Percentiles rank a stretch among this genome's conserved stretches.
These are phyloP conservation scores for Priceomyces melissophilus DNA, from an alignment of 805 yeast genomes.

Conservation along the genomic window DNA sequence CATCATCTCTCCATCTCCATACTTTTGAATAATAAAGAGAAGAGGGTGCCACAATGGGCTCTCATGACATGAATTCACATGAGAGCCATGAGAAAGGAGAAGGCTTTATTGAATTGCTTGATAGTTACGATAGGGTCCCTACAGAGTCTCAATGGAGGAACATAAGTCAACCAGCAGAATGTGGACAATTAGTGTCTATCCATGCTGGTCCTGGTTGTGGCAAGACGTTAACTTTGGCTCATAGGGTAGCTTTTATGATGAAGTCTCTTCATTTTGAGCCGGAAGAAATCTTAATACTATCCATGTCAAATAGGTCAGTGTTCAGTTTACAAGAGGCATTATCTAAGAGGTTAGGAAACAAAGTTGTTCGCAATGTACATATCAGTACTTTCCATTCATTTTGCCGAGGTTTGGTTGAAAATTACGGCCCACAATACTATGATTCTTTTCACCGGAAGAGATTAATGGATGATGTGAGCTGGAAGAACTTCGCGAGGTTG, in stretches of 20 bases:
- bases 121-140: no score
- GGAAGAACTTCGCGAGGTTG: slow-evolving; percentile 36
- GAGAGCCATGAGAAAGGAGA: no score
- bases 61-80: no score
- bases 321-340: slow-evolving; percentile 39
- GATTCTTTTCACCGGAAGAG: slow-evolving; percentile 13
- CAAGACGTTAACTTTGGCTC: slow-evolving; percentile 58
- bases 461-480: slow-evolving; percentile 53
- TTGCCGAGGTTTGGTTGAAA: slow-evolving; percentile 48
- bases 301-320: slow-evolving; percentile 70
- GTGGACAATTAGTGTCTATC: slow-evolving; percentile 44
- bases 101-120: no score
- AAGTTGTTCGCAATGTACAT: slow-evolving; percentile 29
- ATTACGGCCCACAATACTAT: slow-evolving; percentile 21
- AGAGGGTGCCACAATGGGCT: no score
- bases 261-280: slow-evolving; percentile 39
- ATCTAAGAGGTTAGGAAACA: slow-evolving; percentile 29
- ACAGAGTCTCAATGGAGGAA: slow-evolving; percentile 48
- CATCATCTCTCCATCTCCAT: no score
- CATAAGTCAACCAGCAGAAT: slow-evolving; percentile 38
- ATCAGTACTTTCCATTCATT: slow-evolving; percentile 64
- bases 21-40: no score
- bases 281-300: slow-evolving; percentile 54
- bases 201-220: slow-evolving; percentile 78
- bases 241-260: slow-evolving; percentile 49